phyloP scores from a whole-genome alignment of 2,329 filamentous ascomycete genomes.

The Cytospora piceicola region DNA sequence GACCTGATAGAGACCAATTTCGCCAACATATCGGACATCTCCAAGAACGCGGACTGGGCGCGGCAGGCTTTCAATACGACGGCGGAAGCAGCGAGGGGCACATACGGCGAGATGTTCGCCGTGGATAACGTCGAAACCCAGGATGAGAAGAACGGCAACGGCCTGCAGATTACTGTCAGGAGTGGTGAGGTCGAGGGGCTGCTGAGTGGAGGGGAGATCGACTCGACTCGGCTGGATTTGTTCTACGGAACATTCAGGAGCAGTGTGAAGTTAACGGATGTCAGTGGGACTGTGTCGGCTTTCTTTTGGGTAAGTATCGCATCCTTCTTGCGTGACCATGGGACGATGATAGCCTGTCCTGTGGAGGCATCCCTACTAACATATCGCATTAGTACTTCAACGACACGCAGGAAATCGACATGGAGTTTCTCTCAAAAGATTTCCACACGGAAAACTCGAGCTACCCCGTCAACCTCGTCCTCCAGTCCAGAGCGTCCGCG shows the following conservation, averaged over 20 bases:
- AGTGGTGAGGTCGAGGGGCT: conserved; percentile 50
- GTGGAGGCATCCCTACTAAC: conserved; percentile 23
- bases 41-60: conserved; percentile 63
- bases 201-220: conserved; percentile 67
- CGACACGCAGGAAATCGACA: conserved; percentile 79
- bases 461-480: conserved; percentile 72
- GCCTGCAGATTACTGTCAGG: conserved; percentile 61
- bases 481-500: conserved; percentile 67
- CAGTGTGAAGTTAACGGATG: conserved; percentile 64
- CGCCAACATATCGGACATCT: conserved; percentile 54
- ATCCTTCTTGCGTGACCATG: background rate
- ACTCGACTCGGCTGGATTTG: conserved; percentile 63
- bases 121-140: conserved; percentile 60
- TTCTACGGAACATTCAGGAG: conserved; percentile 72
- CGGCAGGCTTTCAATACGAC: conserved; percentile 70
- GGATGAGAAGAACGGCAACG: conserved; percentile 51
- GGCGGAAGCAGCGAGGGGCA: conserved; percentile 59
- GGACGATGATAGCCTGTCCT: background rate
- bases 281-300: conserved; percentile 72
- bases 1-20: conserved; percentile 76
- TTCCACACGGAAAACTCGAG: conserved; percentile 55
- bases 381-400: conserved; percentile 65
- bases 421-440: conserved; percentile 75
- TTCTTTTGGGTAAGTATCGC: conserved; percentile 71
- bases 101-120: conserved; percentile 67